Base-by-base conservation (phyloP, 306 rosid species). In the Trifolium subterraneum region DNA sequence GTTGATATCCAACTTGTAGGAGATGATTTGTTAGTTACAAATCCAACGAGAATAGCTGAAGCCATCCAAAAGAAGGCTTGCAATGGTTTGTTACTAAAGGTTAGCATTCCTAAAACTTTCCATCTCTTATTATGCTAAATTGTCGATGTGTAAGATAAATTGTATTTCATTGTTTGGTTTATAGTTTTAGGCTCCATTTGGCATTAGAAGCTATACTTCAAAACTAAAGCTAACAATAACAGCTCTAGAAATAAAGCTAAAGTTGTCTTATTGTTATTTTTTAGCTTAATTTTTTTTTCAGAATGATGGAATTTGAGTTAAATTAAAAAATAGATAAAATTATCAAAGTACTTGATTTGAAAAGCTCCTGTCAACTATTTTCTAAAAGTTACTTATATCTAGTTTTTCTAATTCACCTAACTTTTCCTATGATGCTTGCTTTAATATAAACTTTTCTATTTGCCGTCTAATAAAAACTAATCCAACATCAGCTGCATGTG, bases 71-170 rank as follows among this genome's bases (percentile, higher is more conserved):
- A 87, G 83, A 92, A 92, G 86, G 92, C 99, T 39, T 95, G 99
- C 87, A 95, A 90, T 87, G 99, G 84, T 73, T 81, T 94, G 79
- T 95, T 95, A 85, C 86, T 95, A 42, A 95, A 95, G 99, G 97
- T 84, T 86, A 78, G 84, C 45, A 13, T 65, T 58, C 35, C 22
- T 14, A 9, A 9, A n/a, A 44, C 8, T 63, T 74, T 62, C 27
- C 55, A 54, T 35, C 55, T 31, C 35, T 45, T 36, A 16, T 63
- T n/a, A 38, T 59, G 39, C 71, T 44, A 64, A 68, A 64, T 75
- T 13, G 41, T 25, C 41, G 4, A 42, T 63, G 29, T 50, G 11
- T 64, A 25, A 11, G 35, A 10, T 31, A 7, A 27, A 45, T 70
- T 73, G 16, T 44, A 25, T 45, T 63, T 69, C 22, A 69, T 68